Evolutionary conservation across 495 filamentous ascomycete genomes (phyloP).

Genomic region (Xylaria grammica): DNA sequence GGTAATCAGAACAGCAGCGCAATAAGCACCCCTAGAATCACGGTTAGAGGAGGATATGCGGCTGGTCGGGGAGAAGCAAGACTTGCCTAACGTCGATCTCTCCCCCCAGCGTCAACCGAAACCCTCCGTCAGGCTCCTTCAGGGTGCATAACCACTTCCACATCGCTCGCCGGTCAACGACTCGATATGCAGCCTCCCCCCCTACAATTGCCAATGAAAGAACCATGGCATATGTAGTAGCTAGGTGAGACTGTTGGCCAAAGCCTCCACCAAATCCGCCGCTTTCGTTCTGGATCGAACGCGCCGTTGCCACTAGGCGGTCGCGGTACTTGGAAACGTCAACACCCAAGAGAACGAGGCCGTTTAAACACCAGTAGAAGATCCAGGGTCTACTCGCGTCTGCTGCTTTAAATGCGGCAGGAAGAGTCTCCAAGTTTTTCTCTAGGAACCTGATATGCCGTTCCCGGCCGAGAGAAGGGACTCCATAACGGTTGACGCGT

Average conservation of each 20-base stretch:
- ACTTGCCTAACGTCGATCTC: conserved; percentile 89
- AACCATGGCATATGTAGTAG: conserved; percentile 83
- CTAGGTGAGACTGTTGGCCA: conserved; percentile 85
- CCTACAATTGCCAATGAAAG: conserved; percentile 78
- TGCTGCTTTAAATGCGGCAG: conserved; percentile 65
- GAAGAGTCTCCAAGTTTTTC: conserved; percentile 65
- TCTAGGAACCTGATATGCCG: conserved; percentile 79
- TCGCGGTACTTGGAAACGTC: conserved; percentile 73
- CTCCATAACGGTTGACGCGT: conserved; percentile 66
- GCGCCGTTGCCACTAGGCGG: conserved; percentile 71
- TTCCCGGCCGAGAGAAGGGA: conserved; percentile 72
- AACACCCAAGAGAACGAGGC: conserved; percentile 72
- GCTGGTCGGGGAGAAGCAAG: conserved; percentile 22
- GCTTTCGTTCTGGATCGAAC: conserved; percentile 76
- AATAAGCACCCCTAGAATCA: conserved; percentile 77
- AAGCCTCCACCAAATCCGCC: conserved; percentile 96
- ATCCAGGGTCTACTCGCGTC: conserved; percentile 93
- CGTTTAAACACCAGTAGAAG: conserved; percentile 86
- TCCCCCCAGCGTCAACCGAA: conserved; percentile 77
- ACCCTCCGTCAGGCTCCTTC: conserved; percentile 85
- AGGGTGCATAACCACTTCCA: conserved; percentile 86
- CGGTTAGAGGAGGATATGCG: conserved; percentile 27
- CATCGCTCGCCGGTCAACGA: conserved; percentile 82
- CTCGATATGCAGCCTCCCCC: conserved; percentile 68
- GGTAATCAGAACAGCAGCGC: conserved; percentile 79